Conservation (phyloP, 2,329 filamentous ascomycete genomes). For the Coniochaeta pulveracea region DNA sequence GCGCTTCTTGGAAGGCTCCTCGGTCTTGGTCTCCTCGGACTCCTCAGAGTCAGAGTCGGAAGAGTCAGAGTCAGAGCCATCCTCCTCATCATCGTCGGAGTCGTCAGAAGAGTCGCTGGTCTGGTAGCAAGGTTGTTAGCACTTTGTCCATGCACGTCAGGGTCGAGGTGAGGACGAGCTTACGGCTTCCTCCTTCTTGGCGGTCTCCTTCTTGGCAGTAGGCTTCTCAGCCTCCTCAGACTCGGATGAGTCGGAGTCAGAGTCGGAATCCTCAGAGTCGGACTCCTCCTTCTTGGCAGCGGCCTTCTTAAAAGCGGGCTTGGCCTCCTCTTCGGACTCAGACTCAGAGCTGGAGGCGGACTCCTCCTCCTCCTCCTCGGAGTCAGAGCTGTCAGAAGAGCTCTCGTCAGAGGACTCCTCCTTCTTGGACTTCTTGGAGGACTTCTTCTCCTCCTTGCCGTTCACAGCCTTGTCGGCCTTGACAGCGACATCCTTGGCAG, state of each 20-base stretch:
- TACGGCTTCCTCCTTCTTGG: constrained; percentile 20
- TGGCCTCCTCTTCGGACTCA: constrained; percentile 20
- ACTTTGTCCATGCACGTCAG: no score
- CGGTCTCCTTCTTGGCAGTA: constrained; percentile 9
- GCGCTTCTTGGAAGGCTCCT: constrained; percentile 51
- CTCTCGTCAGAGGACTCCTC: constrained; percentile 18
- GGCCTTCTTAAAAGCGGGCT: constrained; percentile 19
- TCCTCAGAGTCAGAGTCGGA: constrained; percentile 21
- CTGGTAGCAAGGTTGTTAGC: no score
- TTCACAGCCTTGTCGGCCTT: constrained; percentile 30
- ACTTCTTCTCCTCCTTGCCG: constrained; percentile 28
- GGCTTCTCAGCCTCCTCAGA: constrained; percentile 23
- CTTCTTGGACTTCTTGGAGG: constrained; percentile 39
- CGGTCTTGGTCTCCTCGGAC: constrained; percentile 27
- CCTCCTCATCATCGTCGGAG: constrained; percentile 4
- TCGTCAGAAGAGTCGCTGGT: constrained; percentile 10
- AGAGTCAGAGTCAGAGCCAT: constrained; percentile 16
- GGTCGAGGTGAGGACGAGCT: no score
- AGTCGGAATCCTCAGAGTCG: constrained; percentile 15
- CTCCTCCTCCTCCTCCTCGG: constrained; percentile 15
- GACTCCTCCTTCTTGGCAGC: constrained; percentile 4
- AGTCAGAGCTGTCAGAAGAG: constrained; percentile 10
- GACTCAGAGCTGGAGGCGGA: constrained; percentile 18
- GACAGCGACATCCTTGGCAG: constrained; percentile 39
- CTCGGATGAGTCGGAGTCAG: constrained; percentile 25